Evolutionary conservation across 164 flowering plant genomes (phyloP), one percentile per base, ranked within the genome.

Genomic region (Chloranthus sessilifolius): DNA sequence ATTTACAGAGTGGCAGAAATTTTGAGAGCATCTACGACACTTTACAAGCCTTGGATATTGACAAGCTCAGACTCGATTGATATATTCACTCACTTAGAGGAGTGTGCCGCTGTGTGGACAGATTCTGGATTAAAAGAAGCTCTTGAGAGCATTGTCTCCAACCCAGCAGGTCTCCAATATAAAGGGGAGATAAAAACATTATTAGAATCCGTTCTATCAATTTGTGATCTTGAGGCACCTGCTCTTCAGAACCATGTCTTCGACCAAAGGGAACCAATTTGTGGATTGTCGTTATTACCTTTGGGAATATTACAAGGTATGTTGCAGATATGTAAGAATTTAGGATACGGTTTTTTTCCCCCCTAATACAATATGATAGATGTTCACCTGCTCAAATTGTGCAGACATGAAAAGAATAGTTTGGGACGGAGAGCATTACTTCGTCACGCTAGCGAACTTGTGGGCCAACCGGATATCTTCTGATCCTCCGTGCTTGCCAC

Each of bases 381-480:
- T n/a, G n/a, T 50, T 44, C 37, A 15, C 48, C 40, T 53, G 24
- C 11, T 51, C 14, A 42, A 26, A 40, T 26, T 40, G 54, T 35
- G 23, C 84, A 90, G 98, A 68, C 33, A 65, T 88, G 75, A 72
- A 78, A 54, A 45, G 55, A 53, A 78, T 80, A 56, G 52, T 19
- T 5, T 92, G 98, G 98, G 63, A 82, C 33, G 88, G 77, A 40
- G 64, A 74, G 55, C 70, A 66, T 5, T 86, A 67, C 70, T 82
- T 83, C 53, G 60, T 86, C 14, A 63, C 52, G 2, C 64, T 83
- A 5, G 96, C 87, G 11, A 92, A 92, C 66, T 59, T 88, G 66
- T 92, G 96, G 96, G 87, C 78, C 15, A 92, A 92, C 72, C 63
- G 67, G 31, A 55, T 92, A 17, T 79, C 89, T 44, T 28, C n/a